Conservation (phyloP, 306 rosid genomes). For the Inga laurina region DNA sequence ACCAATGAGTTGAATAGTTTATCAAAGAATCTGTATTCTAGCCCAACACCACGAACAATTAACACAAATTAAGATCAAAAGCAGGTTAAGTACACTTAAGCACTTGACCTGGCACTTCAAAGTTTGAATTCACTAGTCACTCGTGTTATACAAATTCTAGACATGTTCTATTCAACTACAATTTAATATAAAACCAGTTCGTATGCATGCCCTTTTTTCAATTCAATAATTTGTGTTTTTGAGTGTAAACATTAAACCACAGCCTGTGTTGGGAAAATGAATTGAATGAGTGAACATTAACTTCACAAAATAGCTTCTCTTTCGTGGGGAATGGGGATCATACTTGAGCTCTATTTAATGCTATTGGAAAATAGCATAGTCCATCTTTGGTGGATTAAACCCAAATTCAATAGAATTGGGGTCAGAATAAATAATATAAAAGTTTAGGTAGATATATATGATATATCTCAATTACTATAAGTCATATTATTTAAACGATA, state of each 20-base stretch:
- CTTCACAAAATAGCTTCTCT: neutral
- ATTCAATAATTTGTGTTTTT: neutral
- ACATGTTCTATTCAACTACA: neutral
- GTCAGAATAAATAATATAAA: too few relatives aligned
- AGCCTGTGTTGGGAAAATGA: neutral
- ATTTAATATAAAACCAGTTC: neutral
- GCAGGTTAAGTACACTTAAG: neutral
- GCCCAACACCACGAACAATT: constrained; percentile 12
- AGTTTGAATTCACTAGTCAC: neutral
- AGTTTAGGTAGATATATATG: too few relatives aligned
- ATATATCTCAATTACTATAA: too few relatives aligned
- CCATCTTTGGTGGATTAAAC: too few relatives aligned
- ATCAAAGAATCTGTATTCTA: constrained; percentile 75
- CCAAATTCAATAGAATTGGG: too few relatives aligned
- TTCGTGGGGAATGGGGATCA: neutral
- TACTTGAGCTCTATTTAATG: neutral
- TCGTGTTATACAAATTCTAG: neutral
- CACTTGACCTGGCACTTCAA: neutral
- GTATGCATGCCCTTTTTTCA: neutral
- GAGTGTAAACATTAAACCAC: neutral
- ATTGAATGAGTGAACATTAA: neutral
- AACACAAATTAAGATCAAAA: constrained; percentile 6
- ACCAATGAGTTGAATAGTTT: constrained; percentile 78
- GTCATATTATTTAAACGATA: too few relatives aligned
- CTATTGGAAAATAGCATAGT: neutral